Evolutionary conservation across 495 filamentous ascomycete species (phyloP).

Genomic region (Daldinia decipiens): DNA sequence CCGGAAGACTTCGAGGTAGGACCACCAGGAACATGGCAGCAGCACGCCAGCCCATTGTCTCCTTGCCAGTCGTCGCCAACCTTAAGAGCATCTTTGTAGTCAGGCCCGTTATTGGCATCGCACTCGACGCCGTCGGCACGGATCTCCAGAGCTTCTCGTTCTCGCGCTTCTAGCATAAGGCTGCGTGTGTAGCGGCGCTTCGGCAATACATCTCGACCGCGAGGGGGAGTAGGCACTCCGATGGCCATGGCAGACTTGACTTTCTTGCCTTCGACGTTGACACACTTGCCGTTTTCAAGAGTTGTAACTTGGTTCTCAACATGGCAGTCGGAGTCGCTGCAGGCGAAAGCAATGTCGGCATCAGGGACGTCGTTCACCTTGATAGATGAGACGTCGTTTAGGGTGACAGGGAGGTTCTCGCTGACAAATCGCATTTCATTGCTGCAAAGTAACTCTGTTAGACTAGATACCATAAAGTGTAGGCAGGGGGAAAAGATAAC

Average conservation of each 20-base stretch:
- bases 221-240: conserved; percentile 21
- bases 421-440: background rate
- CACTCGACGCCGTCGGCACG: conserved; percentile 8
- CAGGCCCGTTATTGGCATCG: conserved; percentile 14
- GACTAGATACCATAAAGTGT: background rate
- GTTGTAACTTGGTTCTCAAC: conserved; percentile 29
- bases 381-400: conserved; percentile 1
- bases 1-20: conserved; percentile 12
- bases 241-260: conserved; percentile 32
- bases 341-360: conserved; percentile 24
- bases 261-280: conserved; percentile 22
- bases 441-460: background rate
- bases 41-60: conserved; percentile 14
- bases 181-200: conserved; percentile 10
- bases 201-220: background rate
- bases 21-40: conserved; percentile 24
- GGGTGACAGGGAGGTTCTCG: background rate
- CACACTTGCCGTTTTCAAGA: conserved; percentile 22
- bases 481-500: background rate
- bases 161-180: conserved; percentile 15
- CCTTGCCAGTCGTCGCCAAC: conserved; percentile 31
- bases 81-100: conserved; percentile 26
- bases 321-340: conserved; percentile 26
- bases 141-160: background rate
- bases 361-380: conserved; percentile 21